phyloP scores from a whole-genome alignment of 2,329 filamentous ascomycete species.

The Eurotiales sp. region DNA sequence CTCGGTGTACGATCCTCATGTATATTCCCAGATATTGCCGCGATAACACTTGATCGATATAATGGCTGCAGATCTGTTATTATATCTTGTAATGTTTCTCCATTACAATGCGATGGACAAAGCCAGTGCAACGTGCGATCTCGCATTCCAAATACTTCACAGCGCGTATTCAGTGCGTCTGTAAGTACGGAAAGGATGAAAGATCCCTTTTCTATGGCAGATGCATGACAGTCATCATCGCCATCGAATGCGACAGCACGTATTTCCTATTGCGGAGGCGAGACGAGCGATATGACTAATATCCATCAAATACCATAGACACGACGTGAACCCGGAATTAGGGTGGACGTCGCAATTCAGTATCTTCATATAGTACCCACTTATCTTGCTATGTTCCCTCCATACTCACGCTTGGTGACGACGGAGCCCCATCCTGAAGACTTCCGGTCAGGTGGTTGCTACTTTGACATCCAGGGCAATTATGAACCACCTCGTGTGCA shows the following conservation, averaged over 20 bases:
- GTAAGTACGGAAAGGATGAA: background rate
- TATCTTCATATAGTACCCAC: background rate
- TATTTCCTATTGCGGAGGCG: background rate
- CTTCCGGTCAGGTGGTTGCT: constrained; percentile 17
- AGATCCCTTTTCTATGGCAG: background rate
- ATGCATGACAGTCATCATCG: background rate
- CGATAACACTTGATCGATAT: no score
- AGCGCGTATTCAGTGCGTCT: background rate
- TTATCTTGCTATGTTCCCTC: constrained; percentile 8
- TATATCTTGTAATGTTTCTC: no score
- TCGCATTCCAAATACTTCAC: background rate
- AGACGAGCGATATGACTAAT: no score
- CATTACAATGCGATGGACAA: no score
- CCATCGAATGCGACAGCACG: background rate
- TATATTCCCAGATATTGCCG: no score
- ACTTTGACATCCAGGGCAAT: constrained; percentile 83
- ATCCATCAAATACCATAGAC: no score
- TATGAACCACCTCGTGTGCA: constrained; percentile 89
- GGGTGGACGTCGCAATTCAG: background rate
- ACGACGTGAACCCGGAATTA: background rate
- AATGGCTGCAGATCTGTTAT: no score
- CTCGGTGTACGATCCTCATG: no score
- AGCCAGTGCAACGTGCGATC: no score
- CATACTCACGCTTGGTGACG: constrained; percentile 4
- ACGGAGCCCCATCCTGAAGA: background rate